A percentile compares a stretch with the other conserved stretches of the same genome.
These are phyloP conservation scores for Phaseolus coccineus DNA, from an alignment of 331 rosid species.

Conservation along the genomic window DNA sequence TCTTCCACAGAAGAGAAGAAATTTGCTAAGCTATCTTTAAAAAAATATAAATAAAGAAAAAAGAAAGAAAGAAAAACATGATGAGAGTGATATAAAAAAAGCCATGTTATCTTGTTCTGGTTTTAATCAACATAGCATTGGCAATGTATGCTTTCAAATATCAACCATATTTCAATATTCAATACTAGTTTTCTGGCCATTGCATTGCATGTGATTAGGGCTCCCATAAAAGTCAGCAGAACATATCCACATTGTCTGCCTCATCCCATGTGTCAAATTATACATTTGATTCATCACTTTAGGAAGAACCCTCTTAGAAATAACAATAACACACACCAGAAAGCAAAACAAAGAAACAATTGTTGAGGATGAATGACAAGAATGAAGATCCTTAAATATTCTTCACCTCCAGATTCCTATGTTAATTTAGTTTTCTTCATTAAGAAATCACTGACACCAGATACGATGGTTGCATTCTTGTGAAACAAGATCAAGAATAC, in stretches of 20 bases:
- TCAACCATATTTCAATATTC: not conserved
- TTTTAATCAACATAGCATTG: conserved; percentile 9
- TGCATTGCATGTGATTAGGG: conserved; percentile 45
- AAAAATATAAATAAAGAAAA: not conserved
- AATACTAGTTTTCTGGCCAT: conserved; percentile 6
- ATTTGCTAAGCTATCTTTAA: not conserved
- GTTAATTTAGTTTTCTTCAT: conserved; percentile 18
- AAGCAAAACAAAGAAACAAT: conserved; percentile 2
- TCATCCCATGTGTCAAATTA: conserved; percentile 31
- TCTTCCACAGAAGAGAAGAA: not conserved
- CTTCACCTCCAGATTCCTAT: not conserved
- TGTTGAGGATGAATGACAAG: not conserved
- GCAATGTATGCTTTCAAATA: not conserved
- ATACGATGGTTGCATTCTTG: not conserved
- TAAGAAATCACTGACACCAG: conserved; percentile 26
- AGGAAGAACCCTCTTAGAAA: not conserved
- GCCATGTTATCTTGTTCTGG: conserved; percentile 18
- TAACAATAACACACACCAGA: not conserved
- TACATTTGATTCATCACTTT: conserved; percentile 24
- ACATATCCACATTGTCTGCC: conserved; percentile 33
- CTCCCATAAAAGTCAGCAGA: conserved; percentile 30
- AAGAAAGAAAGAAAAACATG: not conserved
- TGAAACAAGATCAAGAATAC: conserved; percentile 31
- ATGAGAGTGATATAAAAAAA: conserved; percentile 1
- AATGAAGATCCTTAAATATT: conserved; percentile 16